Conservation (phyloP, 257 asterid species). For the Hygrophila difformis region DNA sequence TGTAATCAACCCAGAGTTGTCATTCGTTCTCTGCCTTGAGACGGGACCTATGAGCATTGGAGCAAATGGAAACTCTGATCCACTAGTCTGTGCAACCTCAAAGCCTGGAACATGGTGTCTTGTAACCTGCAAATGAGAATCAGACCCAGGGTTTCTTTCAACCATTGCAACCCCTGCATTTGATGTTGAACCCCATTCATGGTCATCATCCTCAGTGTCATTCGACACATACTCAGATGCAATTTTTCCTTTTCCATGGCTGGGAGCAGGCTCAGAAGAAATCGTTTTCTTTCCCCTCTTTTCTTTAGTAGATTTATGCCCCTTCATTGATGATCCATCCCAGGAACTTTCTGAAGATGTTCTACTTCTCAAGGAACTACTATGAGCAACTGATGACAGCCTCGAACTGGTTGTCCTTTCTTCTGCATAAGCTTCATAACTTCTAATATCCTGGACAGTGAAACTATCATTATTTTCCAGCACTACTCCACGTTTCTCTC, state of each 20-base stretch:
- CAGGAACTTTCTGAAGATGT: conserved; percentile 59
- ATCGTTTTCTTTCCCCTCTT: conserved; percentile 34
- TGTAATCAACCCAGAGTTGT: conserved; percentile 62
- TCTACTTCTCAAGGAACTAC: conserved; percentile 40
- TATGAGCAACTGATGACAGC: conserved; percentile 37
- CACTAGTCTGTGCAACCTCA: conserved; percentile 69
- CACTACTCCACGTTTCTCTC: conserved; percentile 46
- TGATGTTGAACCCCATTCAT: conserved; percentile 37
- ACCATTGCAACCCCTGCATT: conserved; percentile 33
- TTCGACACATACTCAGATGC: conserved; percentile 35
- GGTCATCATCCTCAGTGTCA: conserved; percentile 57
- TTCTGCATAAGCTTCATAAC: conserved; percentile 45
- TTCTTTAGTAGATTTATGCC: conserved; percentile 33
- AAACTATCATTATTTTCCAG: conserved; percentile 42
- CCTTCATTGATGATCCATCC: conserved; percentile 42
- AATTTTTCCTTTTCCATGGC: conserved; percentile 45
- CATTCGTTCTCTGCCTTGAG: conserved; percentile 48
- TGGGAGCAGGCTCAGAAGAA: conserved; percentile 21
- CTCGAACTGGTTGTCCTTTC: conserved; percentile 46
- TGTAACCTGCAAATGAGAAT: conserved; percentile 42
- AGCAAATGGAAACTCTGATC: conserved; percentile 51
- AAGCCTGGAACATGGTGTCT: conserved; percentile 42
- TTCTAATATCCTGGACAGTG: conserved; percentile 45
- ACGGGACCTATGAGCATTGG: conserved; percentile 78
- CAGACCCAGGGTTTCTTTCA: conserved; percentile 43